phyloP scores from a whole-genome alignment of 1,139 yeast genomes.

The Suhomyces kunorum region DNA sequence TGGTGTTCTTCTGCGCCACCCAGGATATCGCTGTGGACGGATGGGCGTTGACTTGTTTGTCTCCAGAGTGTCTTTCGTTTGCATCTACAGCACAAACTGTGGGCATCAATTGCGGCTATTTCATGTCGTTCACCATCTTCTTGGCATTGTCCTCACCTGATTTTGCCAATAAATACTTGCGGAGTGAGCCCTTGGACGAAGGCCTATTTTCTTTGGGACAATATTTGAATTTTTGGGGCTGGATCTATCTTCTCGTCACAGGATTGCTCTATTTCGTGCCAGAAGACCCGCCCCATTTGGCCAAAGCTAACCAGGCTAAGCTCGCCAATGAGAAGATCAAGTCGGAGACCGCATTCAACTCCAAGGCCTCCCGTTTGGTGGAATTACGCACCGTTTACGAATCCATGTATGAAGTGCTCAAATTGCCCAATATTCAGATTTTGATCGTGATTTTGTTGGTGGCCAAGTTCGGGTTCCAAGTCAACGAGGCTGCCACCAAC shows the following conservation, averaged over 20 bases:
- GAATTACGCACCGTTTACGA: slow-evolving; percentile 56
- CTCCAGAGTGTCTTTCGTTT: slow-evolving; percentile 78
- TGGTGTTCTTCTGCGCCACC: slow-evolving; percentile 91
- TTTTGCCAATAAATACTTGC: slow-evolving; percentile 81
- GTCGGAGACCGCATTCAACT: slow-evolving; percentile 29
- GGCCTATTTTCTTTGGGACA: slow-evolving; percentile 76
- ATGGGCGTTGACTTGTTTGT: slow-evolving; percentile 90
- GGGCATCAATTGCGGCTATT: slow-evolving; percentile 92
- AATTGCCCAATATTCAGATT: slow-evolving; percentile 72
- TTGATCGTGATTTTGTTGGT: slow-evolving; percentile 73
- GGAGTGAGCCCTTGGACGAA: slow-evolving; percentile 56
- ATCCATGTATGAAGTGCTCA: slow-evolving; percentile 76
- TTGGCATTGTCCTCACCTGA: slow-evolving; percentile 89
- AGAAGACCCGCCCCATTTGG: slow-evolving; percentile 63
- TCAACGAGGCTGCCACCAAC: slow-evolving; percentile 94
- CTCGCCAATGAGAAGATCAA: slow-evolving; percentile 36
- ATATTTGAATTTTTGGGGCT: slow-evolving; percentile 78
- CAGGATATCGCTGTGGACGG: slow-evolving; percentile 99
- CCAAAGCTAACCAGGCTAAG: slow-evolving; percentile 40
- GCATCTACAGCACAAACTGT: slow-evolving; percentile 98
- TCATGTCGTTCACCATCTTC: slow-evolving; percentile 86
- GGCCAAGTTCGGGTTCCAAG: slow-evolving; percentile 91
- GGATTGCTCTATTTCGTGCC: slow-evolving; percentile 58
- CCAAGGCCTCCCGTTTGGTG: slow-evolving; percentile 25
- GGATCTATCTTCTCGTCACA: slow-evolving; percentile 69